Base-by-base conservation (phyloP, 805 yeast species). In the Komagataella mondaviorum region DNA sequence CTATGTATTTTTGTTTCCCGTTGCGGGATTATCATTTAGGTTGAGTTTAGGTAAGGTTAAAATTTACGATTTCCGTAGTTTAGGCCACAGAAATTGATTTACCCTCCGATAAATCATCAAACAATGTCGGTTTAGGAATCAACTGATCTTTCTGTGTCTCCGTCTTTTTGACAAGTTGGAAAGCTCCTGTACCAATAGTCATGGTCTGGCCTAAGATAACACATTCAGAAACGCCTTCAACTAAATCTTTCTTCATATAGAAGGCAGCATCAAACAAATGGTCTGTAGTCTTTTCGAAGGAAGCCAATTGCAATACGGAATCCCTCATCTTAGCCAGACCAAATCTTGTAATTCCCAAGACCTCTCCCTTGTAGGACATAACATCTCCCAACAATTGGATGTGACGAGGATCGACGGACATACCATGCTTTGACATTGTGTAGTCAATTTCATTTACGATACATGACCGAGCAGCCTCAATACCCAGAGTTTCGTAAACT, bases 371-470 rank as follows among this genome's bases (percentile, higher is more conserved):
- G 67, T 88, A 93, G 0, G 98, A 88, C 99, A 93, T 93, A 49
- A 93, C 98, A 68, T 93, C 99, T 57, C 99, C 99, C 56, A 93
- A 72, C 48, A 93, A 73, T 71, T 93, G 98, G 65, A 95, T 90
- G 67, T 93, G 99, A 75, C 99, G 96, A 55, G 98, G 99, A 75
- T 93, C 99, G 49, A 93, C 97, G 66, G 96, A 88, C 99, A 93
- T 93, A 69, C 99, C 99, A 73, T 93, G 99, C 69, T 89, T 88
- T 64, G 96, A 83, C 99, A 93, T 93, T 51, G 99, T 93, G 64
- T 89, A 89, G 63, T 87, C 96, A 67, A 93, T 93, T 71, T 93
- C 99, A 56, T 81, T 81, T 63, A 93, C 85, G 64, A 93, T 93
- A 59, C 96, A 84, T 0, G 88, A 71, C 65, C 99, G 78, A 1